A percentile compares a stretch with the other conserved stretches of the same genome.
Conservation (phyloP, 208 protist species). For the Leishmania turanica region DNA sequence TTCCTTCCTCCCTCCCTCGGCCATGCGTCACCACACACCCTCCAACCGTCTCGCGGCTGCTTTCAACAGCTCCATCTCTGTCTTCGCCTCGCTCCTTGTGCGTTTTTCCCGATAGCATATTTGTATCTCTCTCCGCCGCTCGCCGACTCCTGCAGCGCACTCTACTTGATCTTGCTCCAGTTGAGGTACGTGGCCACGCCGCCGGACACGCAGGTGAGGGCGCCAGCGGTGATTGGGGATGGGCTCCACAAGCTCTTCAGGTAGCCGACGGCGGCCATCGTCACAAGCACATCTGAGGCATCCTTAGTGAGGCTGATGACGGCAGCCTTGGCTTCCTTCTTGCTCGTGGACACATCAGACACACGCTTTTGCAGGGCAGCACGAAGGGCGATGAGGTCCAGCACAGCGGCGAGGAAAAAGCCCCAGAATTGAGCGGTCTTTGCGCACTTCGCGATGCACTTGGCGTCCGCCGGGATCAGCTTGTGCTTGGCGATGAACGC, state of each 20-base stretch:
- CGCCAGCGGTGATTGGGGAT: slow-evolving; percentile 56
- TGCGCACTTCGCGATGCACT: slow-evolving; percentile 54
- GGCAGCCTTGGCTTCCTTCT: slow-evolving; percentile 80
- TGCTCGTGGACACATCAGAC: slow-evolving; percentile 50
- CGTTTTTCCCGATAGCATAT: background rate
- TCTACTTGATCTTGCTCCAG: slow-evolving; percentile 89
- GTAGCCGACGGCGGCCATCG: slow-evolving; percentile 88
- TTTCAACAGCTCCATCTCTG: background rate
- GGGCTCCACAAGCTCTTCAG: slow-evolving; percentile 75
- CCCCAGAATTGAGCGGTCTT: slow-evolving; percentile 93
- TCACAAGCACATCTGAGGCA: slow-evolving; percentile 76
- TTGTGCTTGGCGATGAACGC: slow-evolving; percentile 85
- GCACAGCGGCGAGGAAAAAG: slow-evolving; percentile 87
- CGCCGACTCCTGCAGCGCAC: background rate
- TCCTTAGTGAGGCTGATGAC: slow-evolving; percentile 84
- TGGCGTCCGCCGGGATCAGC: slow-evolving; percentile 58
- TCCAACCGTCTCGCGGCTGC: background rate
- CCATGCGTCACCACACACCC: background rate
- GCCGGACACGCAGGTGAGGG: slow-evolving; percentile 85
- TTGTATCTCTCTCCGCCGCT: background rate
- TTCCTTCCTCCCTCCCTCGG: background rate
- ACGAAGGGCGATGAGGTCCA: slow-evolving; percentile 80
- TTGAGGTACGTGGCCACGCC: slow-evolving; percentile 90
- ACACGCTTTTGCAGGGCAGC: slow-evolving; percentile 59
- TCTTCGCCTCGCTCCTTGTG: background rate